Conservation (phyloP, 257 asterid species). For the Solanum chilense region DNA sequence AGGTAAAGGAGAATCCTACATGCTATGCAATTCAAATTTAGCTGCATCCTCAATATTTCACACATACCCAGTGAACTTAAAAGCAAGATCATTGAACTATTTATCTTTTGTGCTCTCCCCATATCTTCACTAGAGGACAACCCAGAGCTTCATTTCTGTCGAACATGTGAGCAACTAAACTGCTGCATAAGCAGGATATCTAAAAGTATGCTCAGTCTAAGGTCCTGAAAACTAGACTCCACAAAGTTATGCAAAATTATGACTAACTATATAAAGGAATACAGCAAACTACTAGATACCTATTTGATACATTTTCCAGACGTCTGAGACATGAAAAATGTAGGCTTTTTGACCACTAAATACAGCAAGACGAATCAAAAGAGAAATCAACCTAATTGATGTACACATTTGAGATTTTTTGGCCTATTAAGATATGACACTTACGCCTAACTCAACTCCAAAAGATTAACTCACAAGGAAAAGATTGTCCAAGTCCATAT, state of each 20-base stretch:
- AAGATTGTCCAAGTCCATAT: neutral
- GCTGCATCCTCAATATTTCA: neutral
- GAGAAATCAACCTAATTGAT: too few relatives aligned
- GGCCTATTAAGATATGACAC: neutral
- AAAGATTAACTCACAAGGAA: too few relatives aligned
- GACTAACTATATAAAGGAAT: neutral
- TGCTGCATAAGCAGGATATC: neutral
- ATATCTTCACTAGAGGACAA: neutral
- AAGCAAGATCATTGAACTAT: neutral
- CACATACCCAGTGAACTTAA: neutral
- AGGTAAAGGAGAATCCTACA: neutral
- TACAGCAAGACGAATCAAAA: too few relatives aligned
- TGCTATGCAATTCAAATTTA: neutral
- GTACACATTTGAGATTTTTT: neutral
- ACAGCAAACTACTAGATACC: neutral
- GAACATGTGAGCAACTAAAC: neutral
- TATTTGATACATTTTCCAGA: neutral
- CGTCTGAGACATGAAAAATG: neutral
- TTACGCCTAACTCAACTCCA: neutral
- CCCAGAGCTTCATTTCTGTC: neutral
- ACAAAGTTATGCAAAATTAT: neutral
- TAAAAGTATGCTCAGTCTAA: neutral
- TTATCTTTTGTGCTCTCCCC: neutral
- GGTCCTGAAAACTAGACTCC: neutral
- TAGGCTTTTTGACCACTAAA: neutral